Evolutionary conservation across 805 yeast species (phyloP).

Genomic region (Allodekkera sacchari): DNA sequence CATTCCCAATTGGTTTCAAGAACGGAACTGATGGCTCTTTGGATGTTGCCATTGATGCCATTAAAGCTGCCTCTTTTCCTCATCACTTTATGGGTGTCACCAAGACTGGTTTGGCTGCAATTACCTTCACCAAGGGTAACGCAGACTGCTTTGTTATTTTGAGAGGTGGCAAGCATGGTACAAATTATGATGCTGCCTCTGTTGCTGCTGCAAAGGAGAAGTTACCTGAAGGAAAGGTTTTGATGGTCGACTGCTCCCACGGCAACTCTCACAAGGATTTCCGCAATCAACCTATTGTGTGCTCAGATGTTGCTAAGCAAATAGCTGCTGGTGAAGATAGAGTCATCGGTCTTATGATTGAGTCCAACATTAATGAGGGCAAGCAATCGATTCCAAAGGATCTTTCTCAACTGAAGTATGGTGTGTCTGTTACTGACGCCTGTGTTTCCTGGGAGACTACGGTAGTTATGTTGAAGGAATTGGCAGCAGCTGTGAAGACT

Average conservation of each 20-base stretch:
- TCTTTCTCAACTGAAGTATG: slow-evolving; percentile 66
- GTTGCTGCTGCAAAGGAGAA: slow-evolving; percentile 63
- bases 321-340: slow-evolving; percentile 69
- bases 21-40: slow-evolving; percentile 97
- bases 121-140: slow-evolving; percentile 93
- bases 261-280: slow-evolving; percentile 94
- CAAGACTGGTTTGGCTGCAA: slow-evolving; percentile 94
- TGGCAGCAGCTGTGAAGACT: slow-evolving; percentile 74
- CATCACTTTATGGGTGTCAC: slow-evolving; percentile 98
- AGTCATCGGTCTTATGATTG: slow-evolving; percentile 93
- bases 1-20: slow-evolving; percentile 99
- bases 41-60: slow-evolving; percentile 90
- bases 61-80: slow-evolving; percentile 80
- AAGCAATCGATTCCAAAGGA: slow-evolving; percentile 69
- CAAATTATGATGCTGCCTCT: slow-evolving; percentile 82
- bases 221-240: slow-evolving; percentile 39
- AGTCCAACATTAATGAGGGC: slow-evolving; percentile 86
- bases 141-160: slow-evolving; percentile 88
- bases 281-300: slow-evolving; percentile 93
- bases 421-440: slow-evolving; percentile 95
- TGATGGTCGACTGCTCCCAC: slow-evolving; percentile 98
- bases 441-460: slow-evolving; percentile 93
- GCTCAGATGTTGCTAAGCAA: slow-evolving; percentile 73
- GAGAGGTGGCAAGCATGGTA: slow-evolving; percentile 92
- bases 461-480: slow-evolving; percentile 63